These are phyloP conservation scores for Hyaloscypha hepaticicola DNA, from an alignment of 495 filamentous ascomycete species.

Conservation along the genomic window DNA sequence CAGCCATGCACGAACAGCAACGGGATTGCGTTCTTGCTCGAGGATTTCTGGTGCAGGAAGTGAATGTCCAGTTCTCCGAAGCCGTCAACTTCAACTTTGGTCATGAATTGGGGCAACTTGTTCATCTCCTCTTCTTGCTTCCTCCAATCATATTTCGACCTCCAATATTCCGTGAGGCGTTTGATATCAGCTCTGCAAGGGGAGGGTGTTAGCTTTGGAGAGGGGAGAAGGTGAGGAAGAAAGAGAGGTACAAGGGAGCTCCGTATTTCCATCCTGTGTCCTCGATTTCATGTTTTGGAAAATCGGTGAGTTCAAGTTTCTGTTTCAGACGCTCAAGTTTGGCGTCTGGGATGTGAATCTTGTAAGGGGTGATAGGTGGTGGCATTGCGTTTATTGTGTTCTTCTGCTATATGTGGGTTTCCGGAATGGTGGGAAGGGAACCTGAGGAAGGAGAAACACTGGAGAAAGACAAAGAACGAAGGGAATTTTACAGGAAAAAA, in stretches of 20 bases:
- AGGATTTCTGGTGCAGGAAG: constrained; percentile 53
- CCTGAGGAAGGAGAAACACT: neutral
- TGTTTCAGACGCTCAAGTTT: constrained; percentile 38
- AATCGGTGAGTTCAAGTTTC: constrained; percentile 41
- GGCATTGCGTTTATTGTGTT: constrained; percentile 29
- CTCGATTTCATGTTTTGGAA: constrained; percentile 44
- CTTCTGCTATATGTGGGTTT: neutral
- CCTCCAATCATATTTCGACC: constrained; percentile 47
- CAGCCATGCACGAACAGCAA: constrained; percentile 61
- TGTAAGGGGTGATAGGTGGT: constrained; percentile 35
- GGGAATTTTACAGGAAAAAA: neutral
- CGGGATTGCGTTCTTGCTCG: constrained; percentile 49
- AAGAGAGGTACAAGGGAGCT: constrained; percentile 9
- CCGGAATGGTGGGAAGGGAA: neutral
- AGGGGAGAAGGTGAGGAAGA: neutral
- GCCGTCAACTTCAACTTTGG: constrained; percentile 43
- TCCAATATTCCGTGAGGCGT: constrained; percentile 43
- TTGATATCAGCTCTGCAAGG: constrained; percentile 32
- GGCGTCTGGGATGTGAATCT: constrained; percentile 41
- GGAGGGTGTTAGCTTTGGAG: too few species aligned
- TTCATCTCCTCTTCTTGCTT: constrained; percentile 51
- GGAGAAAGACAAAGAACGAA: neutral
- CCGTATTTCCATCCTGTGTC: constrained; percentile 47
- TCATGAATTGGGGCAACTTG: constrained; percentile 54
- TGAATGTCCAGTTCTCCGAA: constrained; percentile 51